Evolutionary conservation across 208 protist species (phyloP), one percentile per base, ranked within the genome.

Genomic region (Leishmania major): DNA sequence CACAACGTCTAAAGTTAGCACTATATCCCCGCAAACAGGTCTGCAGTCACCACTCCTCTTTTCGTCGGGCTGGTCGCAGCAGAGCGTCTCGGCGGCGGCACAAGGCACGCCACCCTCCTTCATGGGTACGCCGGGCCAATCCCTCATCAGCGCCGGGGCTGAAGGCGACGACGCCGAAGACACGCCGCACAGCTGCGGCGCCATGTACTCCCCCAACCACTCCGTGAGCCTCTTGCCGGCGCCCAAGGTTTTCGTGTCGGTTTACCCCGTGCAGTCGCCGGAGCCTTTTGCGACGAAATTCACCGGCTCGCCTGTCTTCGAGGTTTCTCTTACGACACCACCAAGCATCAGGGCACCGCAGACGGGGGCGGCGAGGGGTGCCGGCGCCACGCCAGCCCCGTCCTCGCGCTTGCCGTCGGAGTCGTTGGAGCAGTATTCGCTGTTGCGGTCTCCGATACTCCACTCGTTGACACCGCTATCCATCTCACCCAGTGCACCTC

Each of bases 321-420:
- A 43, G 7, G 77, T 49, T 28, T 60, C 77, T 47, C n/a, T 80
- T n/a, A 37, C 64, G 53, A 59, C 77, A 25, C 64, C 47, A 15
- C 77, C 37, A 7, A 69, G 22, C n/a, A 8, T 43, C 43, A 19
- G 35, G 22, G 77, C 40, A 2, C 55, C 37, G 37, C 62, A 47
- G 28, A 25, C 31, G 15, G 49, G 25, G 43, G 8, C 66, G 31
- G 77, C 47, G 60, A 73, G 51, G n/a, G 77, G 49, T 10, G 8
- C 45, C 13, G 45, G 31, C 64, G 35, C 67, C 62, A 70, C 66
- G 45, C 60, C 77, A 47, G 47, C 59, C n/a, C 49, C 31, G 31
- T 70, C 64, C 31, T 73, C 77, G 17, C 60, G 62, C 47, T n/a
- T 73, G 62, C 59, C 77, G 22, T 80, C 77, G 11, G 45, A 62